A percentile compares a stretch with the other conserved stretches of the same genome.
Conservation (phyloP, 2,329 filamentous ascomycete genomes). For the Cladosporium sp. region DNA sequence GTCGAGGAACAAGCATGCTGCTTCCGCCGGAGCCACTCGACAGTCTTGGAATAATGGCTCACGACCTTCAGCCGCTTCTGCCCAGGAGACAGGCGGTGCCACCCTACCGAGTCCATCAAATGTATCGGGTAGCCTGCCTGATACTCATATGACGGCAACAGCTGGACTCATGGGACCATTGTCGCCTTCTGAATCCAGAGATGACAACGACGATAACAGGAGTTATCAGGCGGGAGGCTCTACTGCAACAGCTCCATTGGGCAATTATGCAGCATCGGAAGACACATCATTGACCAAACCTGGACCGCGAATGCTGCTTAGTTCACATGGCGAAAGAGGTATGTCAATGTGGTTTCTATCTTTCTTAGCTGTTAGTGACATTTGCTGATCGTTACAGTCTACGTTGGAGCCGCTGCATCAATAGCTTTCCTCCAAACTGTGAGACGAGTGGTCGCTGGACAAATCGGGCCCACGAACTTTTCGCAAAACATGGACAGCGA, state of each 20-base stretch:
- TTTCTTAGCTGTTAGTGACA: too few relatives aligned
- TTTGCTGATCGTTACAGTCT: conserved; percentile 42
- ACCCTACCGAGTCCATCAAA: not conserved
- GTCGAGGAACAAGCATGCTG: not conserved
- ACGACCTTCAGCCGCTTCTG: not conserved
- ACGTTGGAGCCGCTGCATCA: conserved; percentile 54
- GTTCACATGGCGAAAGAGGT: conserved; percentile 57
- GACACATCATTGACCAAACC: not conserved
- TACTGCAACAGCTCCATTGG: not conserved
- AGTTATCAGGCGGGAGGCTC: not conserved
- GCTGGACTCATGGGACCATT: not conserved
- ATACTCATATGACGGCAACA: not conserved
- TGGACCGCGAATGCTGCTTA: conserved; percentile 51
- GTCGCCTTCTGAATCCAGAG: conserved; percentile 10
- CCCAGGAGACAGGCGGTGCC: not conserved
- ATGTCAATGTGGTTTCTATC: conserved; percentile 21
- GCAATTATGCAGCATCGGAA: not conserved
- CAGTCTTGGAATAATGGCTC: not conserved
- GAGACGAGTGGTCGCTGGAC: conserved; percentile 50
- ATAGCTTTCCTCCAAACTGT: conserved; percentile 60
- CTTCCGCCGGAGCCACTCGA: not conserved
- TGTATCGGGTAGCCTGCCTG: too few relatives aligned
- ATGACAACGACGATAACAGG: conserved; percentile 13
- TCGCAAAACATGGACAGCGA: conserved; percentile 55
- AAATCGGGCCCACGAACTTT: conserved; percentile 58